Percentiles rank a stretch among this genome's conserved stretches.
These are phyloP conservation scores for Xylaria sp. DNA, from an alignment of 2,329 filamentous ascomycete genomes.

Conservation along the genomic window DNA sequence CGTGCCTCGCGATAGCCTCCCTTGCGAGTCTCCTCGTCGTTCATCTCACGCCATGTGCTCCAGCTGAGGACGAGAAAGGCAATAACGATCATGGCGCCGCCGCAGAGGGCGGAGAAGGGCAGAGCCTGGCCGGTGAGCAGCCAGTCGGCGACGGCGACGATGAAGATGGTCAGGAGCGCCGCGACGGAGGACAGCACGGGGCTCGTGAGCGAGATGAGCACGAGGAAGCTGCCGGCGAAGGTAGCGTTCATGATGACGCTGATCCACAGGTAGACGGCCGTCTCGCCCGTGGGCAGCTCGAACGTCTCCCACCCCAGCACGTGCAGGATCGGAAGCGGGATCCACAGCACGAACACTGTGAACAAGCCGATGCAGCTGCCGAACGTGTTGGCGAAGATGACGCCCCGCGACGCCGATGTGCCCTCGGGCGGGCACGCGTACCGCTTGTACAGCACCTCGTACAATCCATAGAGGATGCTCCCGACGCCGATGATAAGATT, in stretches of 20 bases:
- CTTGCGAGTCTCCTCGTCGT: slow-evolving; percentile 62
- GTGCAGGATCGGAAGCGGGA: slow-evolving; percentile 86
- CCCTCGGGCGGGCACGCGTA: slow-evolving; percentile 92
- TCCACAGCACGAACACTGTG: slow-evolving; percentile 87
- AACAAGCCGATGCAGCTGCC: slow-evolving; percentile 86
- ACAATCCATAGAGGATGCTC: slow-evolving; percentile 91
- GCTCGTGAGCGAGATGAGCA: slow-evolving; percentile 89
- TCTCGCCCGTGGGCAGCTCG: slow-evolving; percentile 76
- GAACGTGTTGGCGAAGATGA: slow-evolving; percentile 94
- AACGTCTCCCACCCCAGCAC: slow-evolving; percentile 79
- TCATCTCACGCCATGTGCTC: slow-evolving; percentile 93
- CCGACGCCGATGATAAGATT: slow-evolving; percentile 93
- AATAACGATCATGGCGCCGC: slow-evolving; percentile 84
- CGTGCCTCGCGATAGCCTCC: slow-evolving; percentile 11
- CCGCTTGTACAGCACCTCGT: slow-evolving; percentile 96
- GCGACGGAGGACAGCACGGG: slow-evolving; percentile 93
- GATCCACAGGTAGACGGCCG: slow-evolving; percentile 79
- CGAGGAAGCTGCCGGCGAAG: slow-evolving; percentile 91
- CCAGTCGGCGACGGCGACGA: slow-evolving; percentile 93
- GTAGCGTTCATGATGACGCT: slow-evolving; percentile 86
- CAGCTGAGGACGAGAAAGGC: slow-evolving; percentile 88
- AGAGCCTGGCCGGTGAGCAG: slow-evolving; percentile 78
- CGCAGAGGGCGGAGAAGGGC: slow-evolving; percentile 74
- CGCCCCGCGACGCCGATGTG: slow-evolving; percentile 81
- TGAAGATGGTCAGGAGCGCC: slow-evolving; percentile 92